Evolutionary conservation across 140 eudicot genomes (phyloP), one percentile per base, ranked within the genome.

Genomic region (Stevia rebaudiana): DNA sequence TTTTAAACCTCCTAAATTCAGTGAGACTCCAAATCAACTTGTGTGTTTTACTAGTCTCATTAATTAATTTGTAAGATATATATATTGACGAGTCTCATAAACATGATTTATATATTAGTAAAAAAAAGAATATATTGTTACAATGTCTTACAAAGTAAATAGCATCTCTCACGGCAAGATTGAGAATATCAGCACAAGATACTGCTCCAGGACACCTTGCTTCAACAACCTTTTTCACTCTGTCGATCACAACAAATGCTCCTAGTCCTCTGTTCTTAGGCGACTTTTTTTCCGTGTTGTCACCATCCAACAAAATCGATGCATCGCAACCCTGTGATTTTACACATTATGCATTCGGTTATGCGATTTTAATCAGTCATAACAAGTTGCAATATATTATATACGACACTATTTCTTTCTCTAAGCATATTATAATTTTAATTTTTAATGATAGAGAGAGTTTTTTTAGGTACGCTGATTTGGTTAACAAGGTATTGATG

Each of bases 111-210:
- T 1, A 28, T 1, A 28, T 28, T 28, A 28, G 33, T 28, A 28
- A 35, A 35, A 6, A 35, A 35, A 0, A 30, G 35, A 30, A 57
- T 3, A 30, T 16, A 28, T 9, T 24, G 11, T 61, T 15, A 25
- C 0, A 42, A 63, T 31, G 18, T 8, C 80, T 50, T 78, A 90
- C 97, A 33, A 80, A 65, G 44, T 19, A 60, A 63, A 83, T 55
- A 4, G 91, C 98, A 75, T 84, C 95, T 71, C 98, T 78, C 13
- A 65, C 61, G 0, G 83, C 96, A 44, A 91, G 72, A 31, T 78
- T 72, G 65, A 91, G 88, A 42, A 91, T 87, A 72, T 91, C 98
- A 4, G 96, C 76, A 84, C 98, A 91, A 7, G 98, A 87, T 25
- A 91, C 98, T 0, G 69, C 83, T 37, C 85, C 68, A 0, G 91